phyloP scores from a whole-genome alignment of 176 grass and related monocot species.

The Panicum miliaceum region DNA sequence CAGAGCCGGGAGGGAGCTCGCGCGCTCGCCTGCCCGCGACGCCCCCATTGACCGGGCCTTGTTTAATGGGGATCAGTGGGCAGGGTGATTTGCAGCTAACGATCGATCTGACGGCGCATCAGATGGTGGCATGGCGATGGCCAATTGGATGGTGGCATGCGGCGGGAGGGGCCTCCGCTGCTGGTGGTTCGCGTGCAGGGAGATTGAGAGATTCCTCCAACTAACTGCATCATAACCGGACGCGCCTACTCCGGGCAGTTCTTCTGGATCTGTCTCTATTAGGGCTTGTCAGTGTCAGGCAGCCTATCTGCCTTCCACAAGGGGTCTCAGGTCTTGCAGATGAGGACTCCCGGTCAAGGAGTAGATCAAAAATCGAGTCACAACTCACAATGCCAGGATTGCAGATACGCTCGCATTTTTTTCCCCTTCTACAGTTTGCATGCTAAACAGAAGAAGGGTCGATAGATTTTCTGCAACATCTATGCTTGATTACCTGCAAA shows the following conservation, averaged over 20 bases:
- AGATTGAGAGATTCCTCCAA: constrained; percentile 35
- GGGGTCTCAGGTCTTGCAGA: neutral
- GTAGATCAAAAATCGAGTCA: neutral
- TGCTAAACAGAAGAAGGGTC: neutral
- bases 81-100: constrained; percentile 29
- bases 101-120: constrained; percentile 19
- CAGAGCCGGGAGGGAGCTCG: constrained; percentile 2
- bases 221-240: constrained; percentile 37
- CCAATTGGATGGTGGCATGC: constrained; percentile 37
- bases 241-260: neutral
- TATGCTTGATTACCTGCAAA: neutral
- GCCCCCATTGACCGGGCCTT: constrained; percentile 45
- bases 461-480: neutral
- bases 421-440: neutral
- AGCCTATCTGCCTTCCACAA: constrained; percentile 1
- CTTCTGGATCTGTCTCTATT: constrained; percentile 8
- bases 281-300: neutral
- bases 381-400: neutral
- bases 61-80: constrained; percentile 26
- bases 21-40: constrained; percentile 22
- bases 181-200: constrained; percentile 37
- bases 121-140: constrained; percentile 8
- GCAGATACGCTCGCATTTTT: neutral
- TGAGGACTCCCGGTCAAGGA: neutral
- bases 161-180: neutral